Conservation (phyloP, 139 green algal species). For the Chlorella sorokiniana region DNA sequence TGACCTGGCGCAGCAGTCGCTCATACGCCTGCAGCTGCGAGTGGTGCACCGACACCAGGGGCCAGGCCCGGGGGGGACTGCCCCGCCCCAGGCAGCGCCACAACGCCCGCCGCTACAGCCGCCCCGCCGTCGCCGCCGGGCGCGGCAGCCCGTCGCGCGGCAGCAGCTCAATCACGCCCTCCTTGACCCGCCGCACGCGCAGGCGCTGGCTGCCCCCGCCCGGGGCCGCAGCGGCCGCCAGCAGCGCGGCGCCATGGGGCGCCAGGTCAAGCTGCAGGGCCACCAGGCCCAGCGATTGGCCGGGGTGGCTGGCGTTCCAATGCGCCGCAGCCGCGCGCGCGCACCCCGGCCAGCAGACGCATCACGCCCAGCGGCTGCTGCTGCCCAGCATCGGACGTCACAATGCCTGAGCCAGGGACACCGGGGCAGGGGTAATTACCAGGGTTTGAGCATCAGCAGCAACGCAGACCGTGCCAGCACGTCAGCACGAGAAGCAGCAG, state of each 20-base stretch:
- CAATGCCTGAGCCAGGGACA: constrained; percentile 7
- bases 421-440: background rate
- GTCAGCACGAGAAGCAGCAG: no score
- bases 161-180: constrained; percentile 24
- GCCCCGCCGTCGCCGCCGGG: background rate
- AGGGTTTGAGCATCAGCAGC: background rate
- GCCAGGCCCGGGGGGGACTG: background rate
- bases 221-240: constrained; percentile 4
- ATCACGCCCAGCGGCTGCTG: constrained; percentile 33
- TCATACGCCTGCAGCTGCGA: constrained; percentile 29
- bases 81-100: background rate
- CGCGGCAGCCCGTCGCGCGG: constrained; percentile 2
- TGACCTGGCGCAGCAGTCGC: constrained; percentile 26
- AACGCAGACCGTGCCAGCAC: no score
- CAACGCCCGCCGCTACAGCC: background rate
- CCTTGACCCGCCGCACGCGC: background rate
- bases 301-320: constrained; percentile 31
- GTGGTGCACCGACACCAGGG: background rate
- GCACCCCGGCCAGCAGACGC: constrained; percentile 35
- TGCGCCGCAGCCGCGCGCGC: background rate
- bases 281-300: constrained; percentile 13
- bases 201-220: constrained; percentile 14
- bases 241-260: constrained; percentile 9
- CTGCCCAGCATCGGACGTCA: background rate
- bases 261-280: constrained; percentile 28